These are phyloP conservation scores for Venustampulla echinocandica DNA, from an alignment of 495 filamentous ascomycete species.

Conservation along the genomic window DNA sequence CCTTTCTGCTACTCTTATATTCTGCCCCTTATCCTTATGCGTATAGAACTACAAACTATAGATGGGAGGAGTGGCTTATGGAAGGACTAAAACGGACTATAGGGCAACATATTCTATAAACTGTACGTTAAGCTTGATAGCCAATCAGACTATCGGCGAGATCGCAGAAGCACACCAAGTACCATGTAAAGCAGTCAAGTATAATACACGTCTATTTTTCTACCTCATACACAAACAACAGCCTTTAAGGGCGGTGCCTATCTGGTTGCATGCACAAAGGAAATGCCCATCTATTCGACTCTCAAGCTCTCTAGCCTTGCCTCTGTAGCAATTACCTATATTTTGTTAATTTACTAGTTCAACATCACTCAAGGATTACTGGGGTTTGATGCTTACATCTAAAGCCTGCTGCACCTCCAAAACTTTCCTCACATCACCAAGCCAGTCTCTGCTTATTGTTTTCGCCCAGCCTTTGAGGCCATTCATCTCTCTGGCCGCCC, in stretches of 20 bases:
- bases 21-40: too few relatives aligned
- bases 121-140: too few relatives aligned
- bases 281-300: constrained; percentile 35
- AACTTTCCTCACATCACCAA: constrained; percentile 76
- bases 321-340: constrained; percentile 50
- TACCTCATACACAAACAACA: constrained; percentile 17
- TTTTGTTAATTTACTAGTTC: not conserved
- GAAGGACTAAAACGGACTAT: too few relatives aligned
- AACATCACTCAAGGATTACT: constrained; percentile 1
- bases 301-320: constrained; percentile 53
- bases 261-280: constrained; percentile 21
- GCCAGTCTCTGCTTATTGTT: constrained; percentile 85
- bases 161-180: too few relatives aligned
- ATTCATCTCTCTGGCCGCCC: constrained; percentile 92
- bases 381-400: constrained; percentile 68
- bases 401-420: constrained; percentile 93
- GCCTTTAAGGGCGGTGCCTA: constrained; percentile 1
- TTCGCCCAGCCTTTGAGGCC: constrained; percentile 85
- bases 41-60: too few relatives aligned
- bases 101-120: too few relatives aligned
- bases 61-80: too few relatives aligned
- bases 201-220: constrained; percentile 26
- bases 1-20: too few relatives aligned
- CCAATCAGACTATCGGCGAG: too few relatives aligned
- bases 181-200: too few relatives aligned